Conservation (phyloP, 331 rosid species). For the Malus hybrid region DNA sequence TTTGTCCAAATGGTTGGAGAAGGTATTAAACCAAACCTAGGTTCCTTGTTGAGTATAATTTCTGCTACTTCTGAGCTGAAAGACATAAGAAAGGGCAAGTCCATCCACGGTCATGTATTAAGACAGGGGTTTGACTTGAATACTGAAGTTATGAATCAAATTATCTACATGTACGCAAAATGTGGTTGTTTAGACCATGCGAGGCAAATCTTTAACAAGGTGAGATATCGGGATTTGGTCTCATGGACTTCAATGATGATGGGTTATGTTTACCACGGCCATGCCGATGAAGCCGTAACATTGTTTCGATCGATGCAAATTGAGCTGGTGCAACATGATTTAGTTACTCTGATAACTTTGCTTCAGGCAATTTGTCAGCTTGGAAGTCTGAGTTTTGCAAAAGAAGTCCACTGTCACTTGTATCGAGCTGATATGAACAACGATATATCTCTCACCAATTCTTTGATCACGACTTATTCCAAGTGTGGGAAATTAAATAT, state of each 20-base stretch:
- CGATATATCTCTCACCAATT: constrained; percentile 30
- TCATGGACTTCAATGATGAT: constrained; percentile 54
- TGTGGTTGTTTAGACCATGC: constrained; percentile 26
- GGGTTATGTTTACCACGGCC: constrained; percentile 27
- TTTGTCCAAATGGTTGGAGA: constrained; percentile 24
- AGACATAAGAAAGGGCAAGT: constrained; percentile 22
- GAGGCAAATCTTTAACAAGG: constrained; percentile 21
- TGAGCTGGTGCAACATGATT: constrained; percentile 19
- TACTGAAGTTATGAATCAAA: constrained; percentile 37
- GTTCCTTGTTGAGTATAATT: constrained; percentile 34
- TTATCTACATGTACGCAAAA: constrained; percentile 28
- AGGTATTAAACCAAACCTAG: constrained; percentile 23
- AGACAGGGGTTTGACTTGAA: constrained; percentile 16
- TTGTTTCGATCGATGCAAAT: constrained; percentile 41
- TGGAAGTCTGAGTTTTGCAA: constrained; percentile 29
- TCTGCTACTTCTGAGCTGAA: constrained; percentile 33
- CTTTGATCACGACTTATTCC: constrained; percentile 38
- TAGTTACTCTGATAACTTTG: constrained; percentile 24
- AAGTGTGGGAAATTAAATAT: constrained; percentile 33
- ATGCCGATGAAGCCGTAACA: constrained; percentile 26
- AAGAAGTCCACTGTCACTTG: constrained; percentile 38
- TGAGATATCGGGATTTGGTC: constrained; percentile 28
- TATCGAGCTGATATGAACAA: constrained; percentile 21
- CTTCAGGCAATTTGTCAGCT: constrained; percentile 43
- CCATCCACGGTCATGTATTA: constrained; percentile 31